phyloP scores from a whole-genome alignment of 441 rosid genomes.

The Theobroma grandiflorum region DNA sequence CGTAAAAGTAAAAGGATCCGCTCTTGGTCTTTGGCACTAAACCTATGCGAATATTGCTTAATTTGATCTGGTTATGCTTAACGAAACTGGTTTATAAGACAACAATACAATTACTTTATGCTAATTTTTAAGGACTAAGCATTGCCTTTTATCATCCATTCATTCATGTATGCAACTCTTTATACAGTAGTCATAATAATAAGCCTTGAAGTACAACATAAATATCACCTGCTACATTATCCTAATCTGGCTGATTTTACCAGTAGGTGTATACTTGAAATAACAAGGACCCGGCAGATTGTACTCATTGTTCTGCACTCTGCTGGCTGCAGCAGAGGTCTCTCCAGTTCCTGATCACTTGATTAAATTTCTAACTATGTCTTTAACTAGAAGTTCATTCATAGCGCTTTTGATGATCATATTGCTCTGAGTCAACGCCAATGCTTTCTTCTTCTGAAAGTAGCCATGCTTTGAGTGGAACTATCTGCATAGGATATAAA shows the following conservation, averaged over 20 bases:
- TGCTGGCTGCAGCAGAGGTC: neutral
- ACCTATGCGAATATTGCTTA: neutral
- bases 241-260: neutral
- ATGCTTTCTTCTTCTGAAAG: neutral
- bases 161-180: neutral
- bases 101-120: neutral
- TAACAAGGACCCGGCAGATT: neutral
- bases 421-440: neutral
- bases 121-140: neutral
- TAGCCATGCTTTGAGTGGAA: neutral
- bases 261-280: neutral
- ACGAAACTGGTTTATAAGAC: neutral
- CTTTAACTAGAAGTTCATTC: neutral
- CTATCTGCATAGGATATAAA: neutral
- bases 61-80: neutral
- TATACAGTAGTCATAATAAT: neutral
- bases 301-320: neutral
- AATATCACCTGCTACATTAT: neutral
- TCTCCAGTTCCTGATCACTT: neutral
- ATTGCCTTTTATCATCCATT: neutral
- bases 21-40: neutral
- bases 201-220: neutral
- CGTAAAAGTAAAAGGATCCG: neutral
- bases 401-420: neutral
- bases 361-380: neutral